Evolutionary conservation across 2,329 filamentous ascomycete species (phyloP).

Genomic region (Hirsutella minnesotensis): DNA sequence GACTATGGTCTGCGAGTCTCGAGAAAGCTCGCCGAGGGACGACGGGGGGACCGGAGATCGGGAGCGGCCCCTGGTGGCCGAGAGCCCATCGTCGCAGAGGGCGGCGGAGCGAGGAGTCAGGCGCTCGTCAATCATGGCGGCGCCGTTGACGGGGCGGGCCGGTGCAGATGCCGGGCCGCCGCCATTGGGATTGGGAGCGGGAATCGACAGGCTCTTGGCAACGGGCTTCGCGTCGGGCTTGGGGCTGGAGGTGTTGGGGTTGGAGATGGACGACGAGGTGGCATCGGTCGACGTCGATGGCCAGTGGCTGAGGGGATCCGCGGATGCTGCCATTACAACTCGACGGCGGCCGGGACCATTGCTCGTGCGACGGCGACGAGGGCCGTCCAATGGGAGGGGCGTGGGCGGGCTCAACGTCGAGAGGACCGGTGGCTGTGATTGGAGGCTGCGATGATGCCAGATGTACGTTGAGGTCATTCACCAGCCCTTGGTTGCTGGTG

Average conservation of each 20-base stretch:
- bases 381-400: background rate
- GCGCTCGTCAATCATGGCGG: background rate
- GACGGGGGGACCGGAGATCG: background rate
- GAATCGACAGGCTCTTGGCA: background rate
- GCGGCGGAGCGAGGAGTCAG: background rate
- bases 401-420: background rate
- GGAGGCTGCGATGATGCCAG: background rate
- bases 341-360: slow-evolving; percentile 1
- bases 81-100: background rate
- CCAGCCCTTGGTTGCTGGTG: too few species aligned
- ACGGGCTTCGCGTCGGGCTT: too few species aligned
- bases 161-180: background rate
- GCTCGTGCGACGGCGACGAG: background rate
- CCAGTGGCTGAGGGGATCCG: slow-evolving; percentile 8
- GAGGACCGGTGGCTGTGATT: background rate
- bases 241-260: background rate
- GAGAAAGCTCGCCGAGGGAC: background rate
- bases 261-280: too few species aligned
- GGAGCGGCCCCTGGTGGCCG: background rate
- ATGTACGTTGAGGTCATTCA: background rate
- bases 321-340: slow-evolving; percentile 12
- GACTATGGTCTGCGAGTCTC: background rate
- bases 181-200: slow-evolving; percentile 4
- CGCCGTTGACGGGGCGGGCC: slow-evolving; percentile 1
- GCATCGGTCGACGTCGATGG: too few species aligned